Conservation (phyloP, 2,329 filamentous ascomycete genomes). For the Xylariaceae sp. region DNA sequence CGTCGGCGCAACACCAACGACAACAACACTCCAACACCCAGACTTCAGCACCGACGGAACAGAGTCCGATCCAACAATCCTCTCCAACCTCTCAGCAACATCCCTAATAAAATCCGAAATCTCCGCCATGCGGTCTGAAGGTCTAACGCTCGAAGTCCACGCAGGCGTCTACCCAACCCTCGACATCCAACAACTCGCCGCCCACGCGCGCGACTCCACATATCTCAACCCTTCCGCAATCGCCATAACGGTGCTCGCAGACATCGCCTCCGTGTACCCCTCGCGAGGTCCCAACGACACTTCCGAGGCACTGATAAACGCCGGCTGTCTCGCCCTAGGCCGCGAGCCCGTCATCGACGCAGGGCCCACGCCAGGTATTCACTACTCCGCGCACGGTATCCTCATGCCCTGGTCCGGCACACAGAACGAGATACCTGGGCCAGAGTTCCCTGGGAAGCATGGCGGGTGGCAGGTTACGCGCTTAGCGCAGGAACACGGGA, state of each 20-base stretch:
- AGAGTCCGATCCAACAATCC: slow-evolving; percentile 22
- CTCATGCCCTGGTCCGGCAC: slow-evolving; percentile 53
- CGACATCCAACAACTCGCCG: slow-evolving; percentile 76
- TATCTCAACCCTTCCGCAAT: slow-evolving; percentile 52
- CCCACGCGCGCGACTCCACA: slow-evolving; percentile 50
- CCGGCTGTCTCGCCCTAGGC: slow-evolving; percentile 66
- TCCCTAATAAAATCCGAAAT: slow-evolving; percentile 40
- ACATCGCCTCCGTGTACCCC: slow-evolving; percentile 67
- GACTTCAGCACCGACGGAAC: slow-evolving; percentile 20
- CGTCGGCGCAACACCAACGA: slow-evolving; percentile 74
- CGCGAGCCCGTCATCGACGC: slow-evolving; percentile 64
- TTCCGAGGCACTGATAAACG: slow-evolving; percentile 65
- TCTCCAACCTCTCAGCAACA: slow-evolving; percentile 18
- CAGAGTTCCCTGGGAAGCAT: slow-evolving; percentile 40
- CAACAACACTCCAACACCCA: slow-evolving; percentile 60
- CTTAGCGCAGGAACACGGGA: slow-evolving; percentile 76
- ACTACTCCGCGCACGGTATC: slow-evolving; percentile 69
- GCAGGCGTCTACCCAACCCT: slow-evolving; percentile 73
- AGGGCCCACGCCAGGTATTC: slow-evolving; percentile 27
- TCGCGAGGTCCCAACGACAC: slow-evolving; percentile 44
- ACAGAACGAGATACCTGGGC: slow-evolving; percentile 32
- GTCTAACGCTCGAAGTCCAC: slow-evolving; percentile 61
- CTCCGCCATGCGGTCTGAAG: slow-evolving; percentile 32
- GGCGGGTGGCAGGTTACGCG: slow-evolving; percentile 64
- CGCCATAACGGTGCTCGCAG: slow-evolving; percentile 65